phyloP scores from a whole-genome alignment of 805 yeast genomes.

The Kodamaea neixiangensis region DNA sequence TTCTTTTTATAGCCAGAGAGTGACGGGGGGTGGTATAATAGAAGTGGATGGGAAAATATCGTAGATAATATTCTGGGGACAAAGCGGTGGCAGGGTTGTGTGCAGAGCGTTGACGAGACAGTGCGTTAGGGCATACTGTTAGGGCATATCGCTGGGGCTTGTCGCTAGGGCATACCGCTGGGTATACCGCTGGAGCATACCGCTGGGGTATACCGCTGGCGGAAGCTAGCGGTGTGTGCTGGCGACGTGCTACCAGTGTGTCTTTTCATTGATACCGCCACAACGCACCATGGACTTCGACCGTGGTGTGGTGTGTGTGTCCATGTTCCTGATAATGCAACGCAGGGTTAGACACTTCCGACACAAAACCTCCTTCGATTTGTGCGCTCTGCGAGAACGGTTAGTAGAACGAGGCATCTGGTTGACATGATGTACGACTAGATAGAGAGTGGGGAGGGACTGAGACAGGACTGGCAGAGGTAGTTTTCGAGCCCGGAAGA shows the following conservation, averaged over 20 bases:
- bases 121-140: too few species aligned
- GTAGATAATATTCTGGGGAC: not conserved
- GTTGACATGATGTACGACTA: not conserved
- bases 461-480: not conserved
- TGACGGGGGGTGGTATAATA: slow-evolving; percentile 1
- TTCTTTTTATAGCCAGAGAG: not conserved
- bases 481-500: not conserved
- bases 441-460: not conserved
- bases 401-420: not conserved
- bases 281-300: too few species aligned
- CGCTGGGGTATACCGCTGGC: too few species aligned
- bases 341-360: not conserved
- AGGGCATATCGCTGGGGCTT: too few species aligned
- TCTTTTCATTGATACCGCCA: too few species aligned
- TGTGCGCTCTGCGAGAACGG: not conserved
- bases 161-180: too few species aligned
- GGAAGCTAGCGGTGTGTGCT: too few species aligned
- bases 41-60: not conserved
- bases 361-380: not conserved
- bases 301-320: too few species aligned
- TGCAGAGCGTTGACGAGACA: not conserved
- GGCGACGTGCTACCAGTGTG: too few species aligned
- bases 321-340: not conserved
- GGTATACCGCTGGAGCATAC: too few species aligned
- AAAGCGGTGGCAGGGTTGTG: not conserved